Conservation (phyloP, 2,329 filamentous ascomycete genomes). For the Daldinia sp. region DNA sequence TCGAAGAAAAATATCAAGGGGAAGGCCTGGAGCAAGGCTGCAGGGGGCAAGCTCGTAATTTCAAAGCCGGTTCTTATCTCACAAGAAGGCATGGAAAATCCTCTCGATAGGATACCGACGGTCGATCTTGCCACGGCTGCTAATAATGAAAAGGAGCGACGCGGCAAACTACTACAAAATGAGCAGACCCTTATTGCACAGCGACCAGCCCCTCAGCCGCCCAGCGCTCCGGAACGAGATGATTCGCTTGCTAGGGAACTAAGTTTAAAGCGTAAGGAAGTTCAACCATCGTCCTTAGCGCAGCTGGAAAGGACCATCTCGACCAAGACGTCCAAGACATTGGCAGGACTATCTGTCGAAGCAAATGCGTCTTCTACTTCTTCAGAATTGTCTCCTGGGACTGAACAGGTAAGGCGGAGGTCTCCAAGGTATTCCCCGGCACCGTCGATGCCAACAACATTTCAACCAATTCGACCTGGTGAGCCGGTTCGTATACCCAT, state of each 20-base stretch:
- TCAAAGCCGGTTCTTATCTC: constrained; percentile 61
- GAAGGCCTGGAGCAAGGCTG: constrained; percentile 44
- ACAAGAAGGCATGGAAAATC: constrained; percentile 44
- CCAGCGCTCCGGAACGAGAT: constrained; percentile 49
- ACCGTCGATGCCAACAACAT: constrained; percentile 39
- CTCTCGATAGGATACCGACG: constrained; percentile 53
- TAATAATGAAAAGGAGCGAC: constrained; percentile 59
- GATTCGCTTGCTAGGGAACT: constrained; percentile 53
- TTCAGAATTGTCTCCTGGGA: constrained; percentile 63
- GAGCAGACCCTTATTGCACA: constrained; percentile 52
- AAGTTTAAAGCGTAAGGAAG: constrained; percentile 56
- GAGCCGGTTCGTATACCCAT: constrained; percentile 52
- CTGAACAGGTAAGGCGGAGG: constrained; percentile 63
- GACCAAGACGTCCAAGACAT: constrained; percentile 44
- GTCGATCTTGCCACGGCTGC: constrained; percentile 64
- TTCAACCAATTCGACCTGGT: constrained; percentile 48
- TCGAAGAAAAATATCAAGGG: constrained; percentile 46
- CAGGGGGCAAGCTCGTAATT: constrained; percentile 59
- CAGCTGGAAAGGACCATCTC: constrained; percentile 46
- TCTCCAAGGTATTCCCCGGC: constrained; percentile 59
- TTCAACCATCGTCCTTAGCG: constrained; percentile 47
- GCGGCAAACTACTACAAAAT: constrained; percentile 51
- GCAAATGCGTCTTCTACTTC: constrained; percentile 59
- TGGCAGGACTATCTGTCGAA: constrained; percentile 49
- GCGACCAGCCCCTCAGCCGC: constrained; percentile 55